Conservation (phyloP, 306 rosid genomes). For the Erythrophleum fordii region DNA sequence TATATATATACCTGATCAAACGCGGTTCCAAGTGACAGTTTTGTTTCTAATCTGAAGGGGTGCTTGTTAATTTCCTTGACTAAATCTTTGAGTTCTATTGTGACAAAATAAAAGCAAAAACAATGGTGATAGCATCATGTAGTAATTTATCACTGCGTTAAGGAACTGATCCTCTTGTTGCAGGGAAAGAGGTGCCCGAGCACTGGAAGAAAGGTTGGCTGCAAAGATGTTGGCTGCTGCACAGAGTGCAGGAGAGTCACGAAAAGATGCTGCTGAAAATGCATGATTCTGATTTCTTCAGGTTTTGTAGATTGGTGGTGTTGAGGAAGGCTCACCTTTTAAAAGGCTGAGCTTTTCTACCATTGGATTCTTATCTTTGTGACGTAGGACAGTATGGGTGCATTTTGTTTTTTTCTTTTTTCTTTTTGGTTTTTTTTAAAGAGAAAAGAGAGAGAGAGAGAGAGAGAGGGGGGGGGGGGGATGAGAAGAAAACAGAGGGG, state of each 20-base stretch:
- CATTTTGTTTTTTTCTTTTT: no score
- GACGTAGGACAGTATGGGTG: no score
- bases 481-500: no score
- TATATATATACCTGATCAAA: not conserved
- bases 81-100: not conserved
- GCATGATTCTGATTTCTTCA: constrained; percentile 49
- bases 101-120: not conserved
- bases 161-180: constrained; percentile 37
- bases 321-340: not conserved
- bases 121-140: constrained; percentile 1
- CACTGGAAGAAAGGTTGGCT: constrained; percentile 93
- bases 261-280: constrained; percentile 55
- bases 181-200: constrained; percentile 96
- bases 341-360: not conserved
- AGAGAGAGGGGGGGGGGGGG: no score
- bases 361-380: no score
- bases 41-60: not conserved
- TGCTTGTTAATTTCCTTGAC: not conserved
- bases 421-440: no score
- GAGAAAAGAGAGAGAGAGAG: no score
- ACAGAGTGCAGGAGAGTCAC: constrained; percentile 54
- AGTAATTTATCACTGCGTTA: constrained; percentile 8
- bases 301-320: not conserved
- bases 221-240: constrained; percentile 74
- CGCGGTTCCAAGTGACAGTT: not conserved